Conservation (phyloP, 75 land plant species). For the Pinus albicaulis region DNA sequence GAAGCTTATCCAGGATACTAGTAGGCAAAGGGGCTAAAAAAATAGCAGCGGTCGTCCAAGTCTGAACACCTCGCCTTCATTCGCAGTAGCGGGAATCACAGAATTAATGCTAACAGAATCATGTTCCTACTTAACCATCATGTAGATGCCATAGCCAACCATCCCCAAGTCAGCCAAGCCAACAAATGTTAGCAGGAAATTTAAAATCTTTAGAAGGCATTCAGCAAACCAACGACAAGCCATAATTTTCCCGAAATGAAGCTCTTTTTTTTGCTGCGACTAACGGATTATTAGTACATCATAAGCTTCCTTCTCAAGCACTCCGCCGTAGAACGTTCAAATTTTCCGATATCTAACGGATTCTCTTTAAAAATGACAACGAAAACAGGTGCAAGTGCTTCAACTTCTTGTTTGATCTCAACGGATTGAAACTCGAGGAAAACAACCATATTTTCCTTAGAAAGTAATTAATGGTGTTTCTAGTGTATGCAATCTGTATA, state of each 20-base stretch:
- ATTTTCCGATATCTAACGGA: too few relatives aligned
- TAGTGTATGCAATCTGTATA: too few relatives aligned
- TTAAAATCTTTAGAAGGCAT: conserved; percentile 78
- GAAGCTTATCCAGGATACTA: conserved; percentile 38
- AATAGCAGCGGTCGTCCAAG: conserved; percentile 64
- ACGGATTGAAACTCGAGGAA: too few relatives aligned
- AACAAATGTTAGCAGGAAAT: conserved; percentile 71
- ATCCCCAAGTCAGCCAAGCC: conserved; percentile 83
- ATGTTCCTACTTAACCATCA: conserved; percentile 47
- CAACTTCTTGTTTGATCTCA: too few relatives aligned
- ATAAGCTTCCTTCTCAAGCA: too few relatives aligned
- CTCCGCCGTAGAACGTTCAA: too few relatives aligned
- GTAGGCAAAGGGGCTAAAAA: conserved; percentile 28
- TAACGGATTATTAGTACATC: too few relatives aligned
- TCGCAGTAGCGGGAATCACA: neutral
- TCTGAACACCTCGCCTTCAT: conserved; percentile 3
- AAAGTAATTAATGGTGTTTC: too few relatives aligned
- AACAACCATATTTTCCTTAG: too few relatives aligned
- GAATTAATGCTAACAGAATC: conserved; percentile 4
- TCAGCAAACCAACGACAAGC: conserved; percentile 87
- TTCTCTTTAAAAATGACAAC: too few relatives aligned
- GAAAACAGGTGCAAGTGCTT: too few relatives aligned
- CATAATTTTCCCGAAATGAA: conserved; percentile 26
- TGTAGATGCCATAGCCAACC: conserved; percentile 79
- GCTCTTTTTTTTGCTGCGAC: too few relatives aligned